Evolutionary conservation across 176 grass and related monocot species (phyloP).

Genomic region (Tuctoria greenei): DNA sequence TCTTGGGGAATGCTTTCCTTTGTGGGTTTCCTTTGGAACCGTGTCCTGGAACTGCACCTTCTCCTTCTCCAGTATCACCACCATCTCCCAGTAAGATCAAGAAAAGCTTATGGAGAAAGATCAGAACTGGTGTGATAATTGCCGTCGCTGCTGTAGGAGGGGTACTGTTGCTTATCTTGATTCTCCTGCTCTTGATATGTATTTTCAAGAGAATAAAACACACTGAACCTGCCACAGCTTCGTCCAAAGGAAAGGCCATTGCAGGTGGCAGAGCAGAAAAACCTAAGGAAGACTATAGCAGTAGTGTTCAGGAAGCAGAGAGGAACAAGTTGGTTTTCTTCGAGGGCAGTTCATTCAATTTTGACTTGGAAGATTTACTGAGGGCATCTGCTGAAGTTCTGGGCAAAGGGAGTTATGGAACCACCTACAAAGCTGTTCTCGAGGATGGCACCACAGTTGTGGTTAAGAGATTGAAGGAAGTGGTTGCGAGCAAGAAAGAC

Average conservation of each 20-base stretch:
- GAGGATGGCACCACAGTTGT: slow-evolving; percentile 93
- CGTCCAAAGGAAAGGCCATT: slow-evolving; percentile 70
- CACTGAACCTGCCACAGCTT: slow-evolving; percentile 43
- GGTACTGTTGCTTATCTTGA: slow-evolving; percentile 62
- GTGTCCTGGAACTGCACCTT: slow-evolving; percentile 62
- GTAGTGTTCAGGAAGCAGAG: slow-evolving; percentile 83
- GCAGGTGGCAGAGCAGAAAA: slow-evolving; percentile 64
- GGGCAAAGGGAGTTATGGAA: slow-evolving; percentile 95
- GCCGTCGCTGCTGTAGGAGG: slow-evolving; percentile 60
- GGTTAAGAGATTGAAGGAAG: slow-evolving; percentile 94
- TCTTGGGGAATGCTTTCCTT: slow-evolving; percentile 83
- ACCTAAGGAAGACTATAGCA: slow-evolving; percentile 91
- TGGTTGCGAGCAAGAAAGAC: slow-evolving; percentile 81
- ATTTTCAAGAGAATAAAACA: slow-evolving; percentile 68
- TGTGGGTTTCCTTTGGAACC: slow-evolving; percentile 66
- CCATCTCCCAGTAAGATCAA: slow-evolving; percentile 43
- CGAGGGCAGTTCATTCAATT: slow-evolving; percentile 81
- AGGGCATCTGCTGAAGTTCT: slow-evolving; percentile 93
- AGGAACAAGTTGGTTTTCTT: slow-evolving; percentile 97
- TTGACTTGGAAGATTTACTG: slow-evolving; percentile 95
- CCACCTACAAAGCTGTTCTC: slow-evolving; percentile 95
- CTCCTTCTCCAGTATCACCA: slow-evolving; percentile 52
- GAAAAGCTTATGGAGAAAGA: slow-evolving; percentile 71
- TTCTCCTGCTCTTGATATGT: slow-evolving; percentile 60
- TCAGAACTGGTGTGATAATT: slow-evolving; percentile 62